Base-by-base conservation (phyloP, 768 basidiomycete species). In the Gautieria morchelliformis region DNA sequence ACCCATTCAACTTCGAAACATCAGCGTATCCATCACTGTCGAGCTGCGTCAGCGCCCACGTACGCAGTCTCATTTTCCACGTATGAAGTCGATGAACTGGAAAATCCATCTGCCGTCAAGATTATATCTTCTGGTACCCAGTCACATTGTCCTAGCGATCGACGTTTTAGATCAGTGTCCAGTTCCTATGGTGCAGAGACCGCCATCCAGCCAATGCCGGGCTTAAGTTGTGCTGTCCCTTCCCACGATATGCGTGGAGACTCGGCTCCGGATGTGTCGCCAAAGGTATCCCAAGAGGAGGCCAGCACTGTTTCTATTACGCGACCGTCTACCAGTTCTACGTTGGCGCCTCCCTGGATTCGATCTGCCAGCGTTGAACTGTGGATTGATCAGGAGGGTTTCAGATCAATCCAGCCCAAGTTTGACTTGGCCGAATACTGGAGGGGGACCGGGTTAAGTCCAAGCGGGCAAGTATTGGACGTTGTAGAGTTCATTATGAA, bases 361-460 rank as follows among this genome's bases (percentile, higher is more conserved):
- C 48, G 24, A 30, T 27, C 22, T 30, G 17, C 32, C 11, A 17
- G 15, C 41, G 67, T 91, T 32, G 80, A 86, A 57, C 70, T 92
- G 35, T 78, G 82, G 67, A 83, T 93, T 24, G 91, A 92, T 65
- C 91, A 93, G 67, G 91, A 92, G 70, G 85, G 87, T 4, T 89
- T 89, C 63, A 80, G 89, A 24, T 75, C 78, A 17, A 74, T 84
- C 6, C 73, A 74, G 24, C 81, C 86, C 19, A 67, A 70, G 8
- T 84, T 91, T 71, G 74, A 72, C 59, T 78, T 84, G 49, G 70
- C 75, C n/a, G 80, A 81, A 10, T 79, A 79, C 63, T 70, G 71
- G 63, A 71, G 53, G 64, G 11, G 58, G 62, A 27, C 68, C 66
- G 35, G 70, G 64, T 49, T 62, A 68, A 56, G 64, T 22, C 20